Conservation (phyloP, 108 stramenopile species). For the Nitzschia putrida region DNA sequence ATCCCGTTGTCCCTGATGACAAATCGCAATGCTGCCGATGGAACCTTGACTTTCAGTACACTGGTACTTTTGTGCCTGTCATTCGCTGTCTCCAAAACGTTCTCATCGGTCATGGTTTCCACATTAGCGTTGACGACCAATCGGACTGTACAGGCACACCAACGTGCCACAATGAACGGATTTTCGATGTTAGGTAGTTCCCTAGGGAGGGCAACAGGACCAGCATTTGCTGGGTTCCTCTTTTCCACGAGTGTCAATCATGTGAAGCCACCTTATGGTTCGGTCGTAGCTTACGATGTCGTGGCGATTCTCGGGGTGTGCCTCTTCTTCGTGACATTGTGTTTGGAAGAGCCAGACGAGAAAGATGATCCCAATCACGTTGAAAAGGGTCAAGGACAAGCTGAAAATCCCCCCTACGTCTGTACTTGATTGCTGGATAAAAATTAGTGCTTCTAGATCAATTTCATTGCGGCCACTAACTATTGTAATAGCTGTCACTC, state of each 20-base stretch:
- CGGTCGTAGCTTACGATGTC: constrained; percentile 7
- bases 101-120: constrained; percentile 31
- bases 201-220: constrained; percentile 56
- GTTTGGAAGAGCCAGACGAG: constrained; percentile 9
- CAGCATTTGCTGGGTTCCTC: constrained; percentile 50
- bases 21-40: constrained; percentile 25
- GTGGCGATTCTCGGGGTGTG: constrained; percentile 12
- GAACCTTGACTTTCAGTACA: constrained; percentile 38
- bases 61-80: neutral
- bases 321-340: constrained; percentile 14
- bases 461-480: too few species aligned
- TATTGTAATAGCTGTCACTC: too few species aligned
- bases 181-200: constrained; percentile 59
- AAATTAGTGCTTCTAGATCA: too few species aligned
- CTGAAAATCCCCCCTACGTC: too few species aligned
- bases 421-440: too few species aligned
- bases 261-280: constrained; percentile 23
- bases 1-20: neutral
- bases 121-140: constrained; percentile 63
- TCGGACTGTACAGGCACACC: constrained; percentile 55
- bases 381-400: too few species aligned
- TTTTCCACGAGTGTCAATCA: constrained; percentile 22
- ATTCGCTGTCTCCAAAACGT: neutral
- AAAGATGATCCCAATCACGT: neutral
- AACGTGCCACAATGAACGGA: constrained; percentile 73